Conservation (phyloP, 768 basidiomycete species). For the Antrodiella citrinella region DNA sequence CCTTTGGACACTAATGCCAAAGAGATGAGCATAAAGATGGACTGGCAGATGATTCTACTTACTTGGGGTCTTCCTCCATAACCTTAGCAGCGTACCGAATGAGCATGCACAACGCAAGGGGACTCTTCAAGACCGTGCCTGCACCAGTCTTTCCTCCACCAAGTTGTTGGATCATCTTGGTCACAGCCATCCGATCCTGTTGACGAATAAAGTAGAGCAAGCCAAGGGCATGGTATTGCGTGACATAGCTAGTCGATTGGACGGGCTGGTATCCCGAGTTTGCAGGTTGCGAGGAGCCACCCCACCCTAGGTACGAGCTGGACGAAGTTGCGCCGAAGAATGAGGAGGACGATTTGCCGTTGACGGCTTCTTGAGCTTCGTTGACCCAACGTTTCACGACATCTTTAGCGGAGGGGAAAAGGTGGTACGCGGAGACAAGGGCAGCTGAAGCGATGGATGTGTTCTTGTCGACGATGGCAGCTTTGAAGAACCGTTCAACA, state of each 20-base stretch:
- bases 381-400: constrained; percentile 99
- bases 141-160: constrained; percentile 82
- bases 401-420: constrained; percentile 88
- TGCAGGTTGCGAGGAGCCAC: constrained; percentile 39
- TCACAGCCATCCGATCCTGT: constrained; percentile 98
- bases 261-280: constrained; percentile 67
- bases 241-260: constrained; percentile 84
- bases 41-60: constrained; percentile 26
- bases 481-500: constrained; percentile 98
- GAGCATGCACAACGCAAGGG: constrained; percentile 97
- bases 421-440: constrained; percentile 93
- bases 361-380: constrained; percentile 95
- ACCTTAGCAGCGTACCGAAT: constrained; percentile 98
- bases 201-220: constrained; percentile 91
- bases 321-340: constrained; percentile 46
- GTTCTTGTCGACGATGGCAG: constrained; percentile 95
- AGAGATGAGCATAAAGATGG: not conserved
- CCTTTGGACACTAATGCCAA: constrained; percentile 78
- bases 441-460: constrained; percentile 94
- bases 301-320: constrained; percentile 65
- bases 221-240: constrained; percentile 95
- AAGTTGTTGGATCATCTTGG: constrained; percentile 98
- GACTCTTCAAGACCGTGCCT: constrained; percentile 82
- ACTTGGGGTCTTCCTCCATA: constrained; percentile 99
- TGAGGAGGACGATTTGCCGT: constrained; percentile 68